These are phyloP conservation scores for Ceratobasidium sp. DNA, from an alignment of 1,284 basidiomycete genomes.

Conservation along the genomic window DNA sequence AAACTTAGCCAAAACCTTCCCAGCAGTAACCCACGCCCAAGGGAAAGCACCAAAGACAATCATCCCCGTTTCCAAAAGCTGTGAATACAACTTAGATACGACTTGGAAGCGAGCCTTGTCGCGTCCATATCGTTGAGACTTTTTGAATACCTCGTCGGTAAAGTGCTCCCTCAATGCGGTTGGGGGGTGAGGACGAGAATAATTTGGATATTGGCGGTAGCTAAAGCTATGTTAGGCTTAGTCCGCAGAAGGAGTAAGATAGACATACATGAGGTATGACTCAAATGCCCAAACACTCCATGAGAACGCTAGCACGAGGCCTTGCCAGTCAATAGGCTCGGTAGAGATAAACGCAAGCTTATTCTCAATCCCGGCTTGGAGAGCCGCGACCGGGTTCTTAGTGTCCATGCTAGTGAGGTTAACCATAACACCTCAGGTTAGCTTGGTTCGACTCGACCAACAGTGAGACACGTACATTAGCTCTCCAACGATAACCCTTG, in stretches of 20 bases:
- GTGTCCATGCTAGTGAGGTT: background rate
- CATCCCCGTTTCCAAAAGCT: constrained; percentile 77
- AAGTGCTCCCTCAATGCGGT: constrained; percentile 81
- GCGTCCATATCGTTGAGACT: constrained; percentile 91
- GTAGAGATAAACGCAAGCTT: constrained; percentile 48
- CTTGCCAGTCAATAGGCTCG: constrained; percentile 75
- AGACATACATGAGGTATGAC: constrained; percentile 81
- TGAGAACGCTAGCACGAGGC: constrained; percentile 78
- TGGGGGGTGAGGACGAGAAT: constrained; percentile 84
- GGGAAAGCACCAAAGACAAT: constrained; percentile 85
- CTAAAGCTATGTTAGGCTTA: constrained; percentile 59
- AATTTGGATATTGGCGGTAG: constrained; percentile 87
- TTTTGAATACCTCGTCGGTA: constrained; percentile 80
- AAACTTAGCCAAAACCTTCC: constrained; percentile 65
- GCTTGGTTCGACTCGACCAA: background rate
- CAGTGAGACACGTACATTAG: constrained; percentile 7
- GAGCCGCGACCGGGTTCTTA: constrained; percentile 42
- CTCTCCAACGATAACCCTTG: background rate
- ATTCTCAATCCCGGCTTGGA: constrained; percentile 43
- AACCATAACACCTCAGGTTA: background rate
- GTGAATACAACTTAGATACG: constrained; percentile 79
- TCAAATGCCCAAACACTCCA: constrained; percentile 88
- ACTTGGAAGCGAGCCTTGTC: constrained; percentile 93
- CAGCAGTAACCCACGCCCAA: constrained; percentile 80
- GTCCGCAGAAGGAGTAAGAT: constrained; percentile 27